A percentile compares a stretch with the other conserved stretches of the same genome.
phyloP scores from a whole-genome alignment of 768 basidiomycete genomes.

The Hericium alpestre region DNA sequence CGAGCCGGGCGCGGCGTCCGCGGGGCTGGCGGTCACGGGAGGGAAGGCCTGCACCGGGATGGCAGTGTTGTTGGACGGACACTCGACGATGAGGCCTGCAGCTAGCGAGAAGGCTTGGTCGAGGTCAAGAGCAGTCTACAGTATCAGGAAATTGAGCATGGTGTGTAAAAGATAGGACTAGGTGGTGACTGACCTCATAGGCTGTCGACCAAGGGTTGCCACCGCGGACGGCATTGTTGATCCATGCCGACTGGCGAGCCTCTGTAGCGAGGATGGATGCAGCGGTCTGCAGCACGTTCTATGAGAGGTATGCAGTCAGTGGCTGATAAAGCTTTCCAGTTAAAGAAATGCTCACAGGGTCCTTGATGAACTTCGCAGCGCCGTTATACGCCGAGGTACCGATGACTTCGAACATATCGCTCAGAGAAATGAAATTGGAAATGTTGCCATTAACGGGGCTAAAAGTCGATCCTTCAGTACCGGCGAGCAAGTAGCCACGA shows the following conservation, averaged over 20 bases:
- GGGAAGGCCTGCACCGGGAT: slow-evolving; percentile 44
- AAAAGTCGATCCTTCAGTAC: background rate
- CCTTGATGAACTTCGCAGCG: slow-evolving; percentile 30
- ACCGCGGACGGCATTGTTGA: slow-evolving; percentile 38
- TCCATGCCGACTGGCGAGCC: slow-evolving; percentile 53
- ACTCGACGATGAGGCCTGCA: slow-evolving; percentile 36
- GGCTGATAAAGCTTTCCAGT: slow-evolving; percentile 5
- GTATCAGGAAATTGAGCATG: slow-evolving; percentile 20
- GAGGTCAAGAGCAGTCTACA: slow-evolving; percentile 29
- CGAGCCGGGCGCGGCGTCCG: slow-evolving; percentile 22
- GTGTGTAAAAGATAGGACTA: slow-evolving; percentile 15
- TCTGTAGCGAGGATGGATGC: slow-evolving; percentile 46
- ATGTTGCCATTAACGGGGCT: slow-evolving; percentile 33
- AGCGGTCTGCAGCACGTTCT: slow-evolving; percentile 22
- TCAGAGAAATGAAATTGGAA: slow-evolving; percentile 31
- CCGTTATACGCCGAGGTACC: slow-evolving; percentile 51
- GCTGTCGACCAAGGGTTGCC: slow-evolving; percentile 46
- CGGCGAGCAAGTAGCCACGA: background rate
- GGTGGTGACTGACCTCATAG: slow-evolving; percentile 43
- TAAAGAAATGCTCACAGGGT: slow-evolving; percentile 16
- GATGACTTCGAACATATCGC: slow-evolving; percentile 42
- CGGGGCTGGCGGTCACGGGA: slow-evolving; percentile 22
- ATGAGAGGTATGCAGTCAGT: background rate
- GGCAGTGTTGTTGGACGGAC: slow-evolving; percentile 42
- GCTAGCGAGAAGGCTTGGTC: slow-evolving; percentile 32